Conservation (phyloP, 331 rosid species). For the Spiraea crenata region DNA sequence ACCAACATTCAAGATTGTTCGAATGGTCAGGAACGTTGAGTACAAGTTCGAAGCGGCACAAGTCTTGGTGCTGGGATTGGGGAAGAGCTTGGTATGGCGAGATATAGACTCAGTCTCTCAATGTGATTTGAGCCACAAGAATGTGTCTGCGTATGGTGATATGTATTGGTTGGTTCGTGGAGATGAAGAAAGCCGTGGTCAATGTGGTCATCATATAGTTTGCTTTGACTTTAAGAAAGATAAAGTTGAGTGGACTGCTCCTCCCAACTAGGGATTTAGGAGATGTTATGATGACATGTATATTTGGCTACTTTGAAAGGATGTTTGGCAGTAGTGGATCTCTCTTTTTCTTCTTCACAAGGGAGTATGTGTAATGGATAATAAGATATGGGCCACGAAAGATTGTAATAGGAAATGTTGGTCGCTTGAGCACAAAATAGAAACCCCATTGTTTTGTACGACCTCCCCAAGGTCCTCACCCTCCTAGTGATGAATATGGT, state of each 20-base stretch:
- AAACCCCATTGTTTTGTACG: background rate
- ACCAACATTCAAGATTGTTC: background rate
- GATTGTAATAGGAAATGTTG: background rate
- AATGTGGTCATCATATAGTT: background rate
- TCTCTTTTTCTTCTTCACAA: background rate
- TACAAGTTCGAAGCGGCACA: background rate
- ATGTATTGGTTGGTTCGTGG: background rate
- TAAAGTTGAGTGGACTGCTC: background rate
- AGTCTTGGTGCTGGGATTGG: too few relatives aligned
- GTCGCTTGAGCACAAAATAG: background rate
- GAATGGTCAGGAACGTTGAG: background rate
- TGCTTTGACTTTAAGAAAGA: background rate
- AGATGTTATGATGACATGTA: background rate
- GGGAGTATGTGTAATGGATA: too few relatives aligned
- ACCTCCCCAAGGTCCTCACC: too few relatives aligned
- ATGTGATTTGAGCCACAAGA: background rate
- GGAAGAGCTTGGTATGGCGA: background rate
- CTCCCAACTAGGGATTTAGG: background rate
- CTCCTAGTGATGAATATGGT: too few relatives aligned
- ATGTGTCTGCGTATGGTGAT: background rate
- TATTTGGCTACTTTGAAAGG: background rate
- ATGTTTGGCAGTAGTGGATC: background rate
- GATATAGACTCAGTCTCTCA: background rate
- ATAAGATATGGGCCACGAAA: background rate
- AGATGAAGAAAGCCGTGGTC: background rate